Base-by-base conservation (phyloP, 306 rosid species). In the Fragaria ananassa region DNA sequence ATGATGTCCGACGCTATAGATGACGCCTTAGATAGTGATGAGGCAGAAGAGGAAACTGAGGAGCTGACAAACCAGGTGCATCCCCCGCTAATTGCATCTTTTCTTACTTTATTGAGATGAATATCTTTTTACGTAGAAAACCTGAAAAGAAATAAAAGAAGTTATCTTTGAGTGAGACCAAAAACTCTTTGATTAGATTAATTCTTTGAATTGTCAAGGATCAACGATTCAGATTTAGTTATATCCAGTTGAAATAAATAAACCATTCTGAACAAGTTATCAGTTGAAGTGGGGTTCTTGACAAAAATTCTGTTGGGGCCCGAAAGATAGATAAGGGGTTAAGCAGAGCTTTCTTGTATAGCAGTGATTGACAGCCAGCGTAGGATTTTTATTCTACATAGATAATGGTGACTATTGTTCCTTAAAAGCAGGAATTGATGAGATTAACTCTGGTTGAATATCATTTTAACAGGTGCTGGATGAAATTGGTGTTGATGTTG, bases 1-100 rank as follows among this genome's bases (percentile, higher is more conserved):
- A 96, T 96, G 99, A 96, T 93, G 91, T 96, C 99, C 11, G 99
- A 96, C 39, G 66, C 97, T 78, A 91, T 96, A 83, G 99, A 96
- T 81, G 96, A 88, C 88, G 91, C 98, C 60, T 62, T 96, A 85
- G 99, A 96, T 83, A 42, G 83, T 83, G 98, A 96, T 65, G 98
- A 89, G 82, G 99, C 99, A 39, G 99, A 96, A 86, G 99, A 93
- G 78, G 99, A 96, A 85, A 86, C 96, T 1, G 99, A 96, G 0
- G 99, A 96, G 79, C 89, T 93, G 79, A 96, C 99, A 47, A 91
- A 93, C 57, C 98, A 96, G 90, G 97, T 91, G 63, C n/a, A 70
- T 45, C 77, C 65, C 63, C 65, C 63, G 81, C 61, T 74, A 68
- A 68, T 75, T 80, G 69, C 80, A 76, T 80, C 61, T 68, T 76